Base-by-base conservation (phyloP, 23 red algal genomes). In the Gracilaria vermiculophylla region DNA sequence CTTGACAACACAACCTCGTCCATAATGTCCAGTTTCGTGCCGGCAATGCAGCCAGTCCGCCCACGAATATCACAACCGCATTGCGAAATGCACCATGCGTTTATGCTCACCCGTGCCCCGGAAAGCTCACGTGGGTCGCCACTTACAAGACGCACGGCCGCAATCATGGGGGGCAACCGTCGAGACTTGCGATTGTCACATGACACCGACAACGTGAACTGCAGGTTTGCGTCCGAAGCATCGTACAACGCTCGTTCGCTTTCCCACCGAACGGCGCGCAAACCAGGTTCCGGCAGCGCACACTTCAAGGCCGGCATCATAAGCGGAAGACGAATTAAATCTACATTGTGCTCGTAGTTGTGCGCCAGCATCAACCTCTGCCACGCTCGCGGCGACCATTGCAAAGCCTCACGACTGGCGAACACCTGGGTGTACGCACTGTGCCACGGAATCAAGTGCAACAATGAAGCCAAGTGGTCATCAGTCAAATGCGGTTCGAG, bases 21-120 rank as follows among this genome's bases (percentile, higher is more conserved):
- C 21, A n/a, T 10, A 47, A 48, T 24, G 0, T 73, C 67, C 6
- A 73, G 37, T 48, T 73, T 48, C 12, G 39, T 45, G 3, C 67
- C 67, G 2, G 67, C 36, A 73, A 73, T 27, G 47, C 10, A 4
- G 15, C 67, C 67, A 23, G 39, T 45, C 35, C 17, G 44, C 2
- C 67, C 67, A 14, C 67, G 67, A 73, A 73, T 73, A 73, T 73
- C 67, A 73, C 67, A 73, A 23, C 67, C 67, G 17, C 67, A 73
- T 17, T 73, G 67, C 40, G 67, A 42, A 44, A 48, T 24, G n/a
- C 3, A 42, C 36, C 42, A 73, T 28, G 67, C 67, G 28, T 48
- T n/a, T 24, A 73, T 48, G 6, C 47, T 24, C 4, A 47, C 37
- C 8, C 32, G 67, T 17, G 42, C 42, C 28, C 24, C 47, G 3